Conservation (phyloP, 192 early-diverging fungal species). For the Rhizoclosmatium sp. region DNA sequence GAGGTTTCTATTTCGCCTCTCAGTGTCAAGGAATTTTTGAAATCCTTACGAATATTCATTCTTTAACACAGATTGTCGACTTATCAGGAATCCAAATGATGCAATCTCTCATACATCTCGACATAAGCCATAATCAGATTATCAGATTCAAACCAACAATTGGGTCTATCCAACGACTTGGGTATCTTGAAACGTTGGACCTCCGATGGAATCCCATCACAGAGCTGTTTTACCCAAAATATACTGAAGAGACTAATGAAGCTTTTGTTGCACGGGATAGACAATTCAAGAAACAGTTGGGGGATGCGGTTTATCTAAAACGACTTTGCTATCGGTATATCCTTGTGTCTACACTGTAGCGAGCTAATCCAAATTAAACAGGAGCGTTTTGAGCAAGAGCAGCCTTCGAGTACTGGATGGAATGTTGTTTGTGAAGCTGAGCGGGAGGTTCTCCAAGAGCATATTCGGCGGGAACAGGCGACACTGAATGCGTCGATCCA, state of each 20-base stretch:
- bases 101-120: conserved; percentile 20
- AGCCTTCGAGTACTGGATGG: neutral
- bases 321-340: conserved; percentile 19
- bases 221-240: neutral
- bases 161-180: neutral
- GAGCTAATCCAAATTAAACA: neutral
- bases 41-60: neutral
- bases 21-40: neutral
- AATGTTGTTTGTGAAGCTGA: neutral
- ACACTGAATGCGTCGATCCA: neutral
- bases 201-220: conserved; percentile 31
- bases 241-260: neutral
- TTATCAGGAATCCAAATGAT: neutral
- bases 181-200: conserved; percentile 19
- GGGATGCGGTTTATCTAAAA: conserved; percentile 1
- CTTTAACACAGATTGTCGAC: neutral
- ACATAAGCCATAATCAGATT: neutral
- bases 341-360: neutral
- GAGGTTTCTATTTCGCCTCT: neutral
- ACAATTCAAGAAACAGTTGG: conserved; percentile 5
- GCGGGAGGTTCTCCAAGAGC: neutral
- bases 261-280: conserved; percentile 1
- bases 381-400: conserved; percentile 2
- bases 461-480: neutral
- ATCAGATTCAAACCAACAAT: conserved; percentile 13